Evolutionary conservation across 2,329 filamentous ascomycete genomes (phyloP).

Genomic region (Davidsoniella eucalypti): DNA sequence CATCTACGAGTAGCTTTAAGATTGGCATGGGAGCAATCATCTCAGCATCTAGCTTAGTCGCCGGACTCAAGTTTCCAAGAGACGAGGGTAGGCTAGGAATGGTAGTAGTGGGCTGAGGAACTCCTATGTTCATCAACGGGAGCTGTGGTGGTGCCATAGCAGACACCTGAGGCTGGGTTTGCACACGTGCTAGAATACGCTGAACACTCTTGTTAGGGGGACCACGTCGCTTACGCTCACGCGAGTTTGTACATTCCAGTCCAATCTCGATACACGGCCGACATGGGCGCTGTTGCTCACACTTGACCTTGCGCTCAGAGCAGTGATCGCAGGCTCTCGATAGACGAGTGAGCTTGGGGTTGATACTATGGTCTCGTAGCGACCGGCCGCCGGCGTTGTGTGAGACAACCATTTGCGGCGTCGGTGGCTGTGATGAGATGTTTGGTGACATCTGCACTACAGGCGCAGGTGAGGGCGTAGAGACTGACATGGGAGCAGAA

Average conservation of each 20-base stretch:
- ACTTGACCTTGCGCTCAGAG: conserved; percentile 45
- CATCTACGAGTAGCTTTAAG: conserved; percentile 54
- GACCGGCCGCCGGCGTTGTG: not conserved
- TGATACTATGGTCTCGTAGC: conserved; percentile 26
- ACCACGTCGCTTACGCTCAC: conserved; percentile 40
- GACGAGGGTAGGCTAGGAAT: conserved; percentile 1
- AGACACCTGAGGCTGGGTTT: conserved; percentile 34
- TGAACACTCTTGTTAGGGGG: conserved; percentile 34
- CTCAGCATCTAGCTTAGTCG: conserved; percentile 38
- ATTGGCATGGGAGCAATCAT: conserved; percentile 54
- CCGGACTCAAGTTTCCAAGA: not conserved
- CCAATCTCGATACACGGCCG: conserved; percentile 38
- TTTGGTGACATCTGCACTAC: conserved; percentile 2
- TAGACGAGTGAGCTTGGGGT: conserved; percentile 37
- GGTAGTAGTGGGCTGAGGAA: not conserved
- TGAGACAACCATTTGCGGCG: conserved; percentile 6
- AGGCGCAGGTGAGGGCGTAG: not conserved
- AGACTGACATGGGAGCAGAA: not conserved
- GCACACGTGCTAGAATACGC: conserved; percentile 12
- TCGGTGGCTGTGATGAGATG: not conserved
- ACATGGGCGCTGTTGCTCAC: conserved; percentile 39
- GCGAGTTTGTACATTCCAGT: conserved; percentile 40
- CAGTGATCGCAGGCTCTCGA: conserved; percentile 45
- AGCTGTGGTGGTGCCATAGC: conserved; percentile 25
- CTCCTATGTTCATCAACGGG: conserved; percentile 7